Evolutionary conservation across 495 filamentous ascomycete genomes (phyloP).

Genomic region (Penicillium taxi): DNA sequence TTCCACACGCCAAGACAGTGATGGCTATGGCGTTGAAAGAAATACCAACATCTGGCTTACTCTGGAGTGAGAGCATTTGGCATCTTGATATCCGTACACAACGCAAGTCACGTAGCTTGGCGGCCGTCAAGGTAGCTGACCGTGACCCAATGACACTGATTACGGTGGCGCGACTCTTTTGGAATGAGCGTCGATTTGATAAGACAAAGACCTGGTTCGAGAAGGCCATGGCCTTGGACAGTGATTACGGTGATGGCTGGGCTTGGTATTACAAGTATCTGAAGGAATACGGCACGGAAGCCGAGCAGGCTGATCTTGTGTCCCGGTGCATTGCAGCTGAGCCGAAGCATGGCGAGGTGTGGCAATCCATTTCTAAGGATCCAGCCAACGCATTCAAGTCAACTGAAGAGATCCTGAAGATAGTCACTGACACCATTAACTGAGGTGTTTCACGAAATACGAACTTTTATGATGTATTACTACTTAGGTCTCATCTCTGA

Average conservation of each 20-base stretch:
- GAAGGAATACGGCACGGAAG: slow-evolving; percentile 76
- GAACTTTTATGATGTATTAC: slow-evolving; percentile 9
- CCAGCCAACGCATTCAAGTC: slow-evolving; percentile 66
- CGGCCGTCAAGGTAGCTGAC: slow-evolving; percentile 94
- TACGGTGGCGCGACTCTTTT: slow-evolving; percentile 67
- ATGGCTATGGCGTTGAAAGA: slow-evolving; percentile 93
- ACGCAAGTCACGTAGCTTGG: slow-evolving; percentile 78
- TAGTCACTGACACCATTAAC: slow-evolving; percentile 49
- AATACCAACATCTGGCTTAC: slow-evolving; percentile 75
- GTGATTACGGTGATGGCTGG: slow-evolving; percentile 88
- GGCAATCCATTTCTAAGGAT: slow-evolving; percentile 79
- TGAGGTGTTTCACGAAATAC: slow-evolving; percentile 2
- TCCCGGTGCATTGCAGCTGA: slow-evolving; percentile 67
- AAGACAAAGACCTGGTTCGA: slow-evolving; percentile 95
- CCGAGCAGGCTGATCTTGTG: slow-evolving; percentile 54
- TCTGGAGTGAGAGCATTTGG: slow-evolving; percentile 94
- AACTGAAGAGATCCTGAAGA: slow-evolving; percentile 72
- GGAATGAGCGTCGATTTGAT: slow-evolving; percentile 72
- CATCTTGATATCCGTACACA: slow-evolving; percentile 85
- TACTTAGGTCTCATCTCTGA: no score
- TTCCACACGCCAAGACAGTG: slow-evolving; percentile 71
- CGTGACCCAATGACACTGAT: slow-evolving; percentile 82
- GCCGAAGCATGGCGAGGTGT: slow-evolving; percentile 87
- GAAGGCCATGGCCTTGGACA: slow-evolving; percentile 80
- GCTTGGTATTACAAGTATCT: slow-evolving; percentile 97